Evolutionary conservation across 2,329 filamentous ascomycete species (phyloP).

Genomic region (Aspergillus aculeatus): DNA sequence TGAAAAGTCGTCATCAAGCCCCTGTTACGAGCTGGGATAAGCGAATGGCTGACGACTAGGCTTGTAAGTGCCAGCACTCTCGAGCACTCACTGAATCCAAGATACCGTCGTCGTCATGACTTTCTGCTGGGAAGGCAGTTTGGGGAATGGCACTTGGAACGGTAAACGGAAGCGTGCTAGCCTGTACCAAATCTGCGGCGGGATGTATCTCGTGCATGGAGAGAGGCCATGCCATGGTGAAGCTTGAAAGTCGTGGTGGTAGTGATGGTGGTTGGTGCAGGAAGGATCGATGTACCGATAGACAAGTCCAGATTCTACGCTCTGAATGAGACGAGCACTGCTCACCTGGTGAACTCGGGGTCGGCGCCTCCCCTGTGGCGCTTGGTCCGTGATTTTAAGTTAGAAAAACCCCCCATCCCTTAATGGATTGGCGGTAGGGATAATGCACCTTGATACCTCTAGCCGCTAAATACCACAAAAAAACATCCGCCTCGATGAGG

Average conservation of each 20-base stretch:
- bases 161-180: background rate
- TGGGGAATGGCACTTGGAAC: background rate
- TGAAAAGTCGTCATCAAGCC: conserved; percentile 1
- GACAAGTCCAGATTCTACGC: background rate
- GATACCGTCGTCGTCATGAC: background rate
- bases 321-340: background rate
- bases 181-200: background rate
- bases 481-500: background rate
- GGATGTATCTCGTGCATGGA: background rate
- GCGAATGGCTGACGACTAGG: background rate
- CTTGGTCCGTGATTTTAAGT: background rate
- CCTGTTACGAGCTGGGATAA: background rate
- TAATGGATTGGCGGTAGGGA: background rate
- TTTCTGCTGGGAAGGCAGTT: background rate
- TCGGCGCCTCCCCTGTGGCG: background rate
- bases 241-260: background rate
- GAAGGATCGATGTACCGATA: background rate
- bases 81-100: background rate
- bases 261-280: background rate
- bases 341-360: background rate
- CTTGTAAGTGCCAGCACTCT: background rate
- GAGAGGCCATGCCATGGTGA: background rate
- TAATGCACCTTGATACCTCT: background rate
- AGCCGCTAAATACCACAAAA: background rate
- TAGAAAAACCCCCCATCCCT: background rate